phyloP scores from a whole-genome alignment of 1,284 basidiomycete genomes.

The Irpex sp. region DNA sequence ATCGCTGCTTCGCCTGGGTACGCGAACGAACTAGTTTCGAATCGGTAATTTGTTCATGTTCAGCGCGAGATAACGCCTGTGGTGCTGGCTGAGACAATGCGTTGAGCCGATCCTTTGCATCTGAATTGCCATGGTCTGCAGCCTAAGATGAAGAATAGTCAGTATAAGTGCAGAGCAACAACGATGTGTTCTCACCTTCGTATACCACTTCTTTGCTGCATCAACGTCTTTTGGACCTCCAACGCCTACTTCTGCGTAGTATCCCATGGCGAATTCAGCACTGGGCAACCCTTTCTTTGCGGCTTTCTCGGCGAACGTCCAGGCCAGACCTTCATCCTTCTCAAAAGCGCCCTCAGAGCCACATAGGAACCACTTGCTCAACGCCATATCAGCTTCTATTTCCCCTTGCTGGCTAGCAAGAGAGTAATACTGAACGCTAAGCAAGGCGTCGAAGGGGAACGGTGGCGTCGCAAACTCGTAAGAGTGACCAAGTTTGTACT shows the following conservation, averaged over 20 bases:
- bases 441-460: constrained; percentile 84
- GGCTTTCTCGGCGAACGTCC: constrained; percentile 90
- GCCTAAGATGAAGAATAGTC: constrained; percentile 41
- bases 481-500: constrained; percentile 90
- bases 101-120: constrained; percentile 73
- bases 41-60: constrained; percentile 81
- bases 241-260: constrained; percentile 83
- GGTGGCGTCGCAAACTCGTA: constrained; percentile 90
- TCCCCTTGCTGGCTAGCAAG: constrained; percentile 84
- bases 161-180: constrained; percentile 7
- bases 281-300: constrained; percentile 76
- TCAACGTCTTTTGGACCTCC: constrained; percentile 66
- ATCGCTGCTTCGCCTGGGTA: constrained; percentile 75
- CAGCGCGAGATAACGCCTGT: constrained; percentile 65
- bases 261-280: constrained; percentile 94
- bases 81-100: constrained; percentile 62
- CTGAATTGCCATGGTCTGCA: constrained; percentile 74
- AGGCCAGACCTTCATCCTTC: constrained; percentile 86
- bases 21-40: constrained; percentile 78
- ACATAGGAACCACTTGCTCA: constrained; percentile 94
- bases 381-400: constrained; percentile 92
- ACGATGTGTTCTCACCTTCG: constrained; percentile 36
- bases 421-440: constrained; percentile 91
- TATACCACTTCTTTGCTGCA: constrained; percentile 70
- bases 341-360: constrained; percentile 80